Evolutionary conservation across 495 filamentous ascomycete species (phyloP).

Genomic region (Penicillium cosmopolitanum): DNA sequence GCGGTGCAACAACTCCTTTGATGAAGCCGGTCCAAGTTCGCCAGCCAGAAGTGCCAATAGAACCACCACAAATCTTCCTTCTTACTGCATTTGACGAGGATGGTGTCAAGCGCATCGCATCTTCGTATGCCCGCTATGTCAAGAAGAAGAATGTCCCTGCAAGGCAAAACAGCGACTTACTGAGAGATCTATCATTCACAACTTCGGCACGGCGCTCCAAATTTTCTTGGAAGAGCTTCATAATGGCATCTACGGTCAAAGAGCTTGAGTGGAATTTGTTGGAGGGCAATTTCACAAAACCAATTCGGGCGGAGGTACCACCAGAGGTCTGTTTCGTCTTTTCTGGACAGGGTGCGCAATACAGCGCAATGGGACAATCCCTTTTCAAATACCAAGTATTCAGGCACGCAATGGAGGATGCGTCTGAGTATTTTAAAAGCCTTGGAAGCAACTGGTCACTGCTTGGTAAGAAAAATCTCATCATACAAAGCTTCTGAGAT

Average conservation of each 20-base stretch:
- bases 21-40: background rate
- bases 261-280: conserved; percentile 28
- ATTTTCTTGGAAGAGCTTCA: conserved; percentile 32
- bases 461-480: conserved; percentile 33
- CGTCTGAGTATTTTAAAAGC: conserved; percentile 27
- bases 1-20: conserved; percentile 8
- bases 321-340: conserved; percentile 34
- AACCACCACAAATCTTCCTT: conserved; percentile 27
- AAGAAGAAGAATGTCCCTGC: background rate
- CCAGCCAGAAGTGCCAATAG: background rate
- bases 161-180: conserved; percentile 9
- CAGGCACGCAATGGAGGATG: conserved; percentile 24
- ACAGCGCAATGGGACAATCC: conserved; percentile 36
- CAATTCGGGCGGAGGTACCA: conserved; percentile 11
- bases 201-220: conserved; percentile 25
- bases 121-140: conserved; percentile 27
- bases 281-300: conserved; percentile 21
- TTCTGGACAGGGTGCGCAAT: conserved; percentile 44
- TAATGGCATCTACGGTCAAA: conserved; percentile 24
- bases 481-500: conserved; percentile 22
- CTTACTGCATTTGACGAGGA: conserved; percentile 37
- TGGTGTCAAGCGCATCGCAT: conserved; percentile 32
- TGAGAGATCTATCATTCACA: conserved; percentile 33
- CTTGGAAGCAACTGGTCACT: conserved; percentile 38
- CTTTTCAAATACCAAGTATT: conserved; percentile 36